Percentiles rank a stretch among this genome's conserved stretches.
These are phyloP conservation scores for Colletotrichum melonis DNA, from an alignment of 2,329 filamentous ascomycete species.

Conservation along the genomic window DNA sequence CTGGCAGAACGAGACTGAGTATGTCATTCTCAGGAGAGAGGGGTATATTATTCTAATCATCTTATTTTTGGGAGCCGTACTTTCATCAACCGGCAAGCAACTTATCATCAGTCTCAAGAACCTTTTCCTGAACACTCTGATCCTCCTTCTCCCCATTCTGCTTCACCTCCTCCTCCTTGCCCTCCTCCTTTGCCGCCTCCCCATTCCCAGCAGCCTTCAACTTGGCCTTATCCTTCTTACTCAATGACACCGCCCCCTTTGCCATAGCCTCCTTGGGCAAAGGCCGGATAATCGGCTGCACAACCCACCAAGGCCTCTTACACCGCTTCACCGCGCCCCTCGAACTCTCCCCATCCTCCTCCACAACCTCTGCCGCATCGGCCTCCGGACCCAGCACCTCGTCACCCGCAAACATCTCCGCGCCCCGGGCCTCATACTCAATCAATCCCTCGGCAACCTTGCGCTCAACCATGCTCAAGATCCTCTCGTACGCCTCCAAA, in stretches of 20 bases:
- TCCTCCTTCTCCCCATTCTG: background rate
- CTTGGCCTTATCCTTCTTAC: conserved; percentile 74
- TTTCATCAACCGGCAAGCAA: conserved; percentile 30
- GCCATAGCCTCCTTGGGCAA: conserved; percentile 88
- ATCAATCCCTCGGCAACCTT: conserved; percentile 79
- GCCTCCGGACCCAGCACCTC: conserved; percentile 37
- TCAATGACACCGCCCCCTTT: conserved; percentile 80
- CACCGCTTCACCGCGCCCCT: conserved; percentile 77
- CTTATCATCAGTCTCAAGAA: conserved; percentile 35
- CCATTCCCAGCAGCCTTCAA: conserved; percentile 37
- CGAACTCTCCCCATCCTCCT: conserved; percentile 67
- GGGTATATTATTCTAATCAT: conserved; percentile 13
- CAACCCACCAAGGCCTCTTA: conserved; percentile 88
- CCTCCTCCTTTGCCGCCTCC: background rate
- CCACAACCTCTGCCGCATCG: conserved; percentile 41
- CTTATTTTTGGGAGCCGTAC: background rate
- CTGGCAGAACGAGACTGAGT: background rate
- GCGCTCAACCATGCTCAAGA: conserved; percentile 79
- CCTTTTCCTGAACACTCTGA: conserved; percentile 29
- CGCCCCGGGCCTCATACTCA: conserved; percentile 69
- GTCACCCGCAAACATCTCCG: conserved; percentile 60
- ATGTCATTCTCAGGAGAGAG: background rate
- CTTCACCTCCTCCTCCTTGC: background rate
- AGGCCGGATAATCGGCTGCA: conserved; percentile 87
- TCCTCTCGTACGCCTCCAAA: conserved; percentile 79